These are phyloP conservation scores for Xylariaceae sp. DNA, from an alignment of 2,329 filamentous ascomycete genomes.

Conservation along the genomic window DNA sequence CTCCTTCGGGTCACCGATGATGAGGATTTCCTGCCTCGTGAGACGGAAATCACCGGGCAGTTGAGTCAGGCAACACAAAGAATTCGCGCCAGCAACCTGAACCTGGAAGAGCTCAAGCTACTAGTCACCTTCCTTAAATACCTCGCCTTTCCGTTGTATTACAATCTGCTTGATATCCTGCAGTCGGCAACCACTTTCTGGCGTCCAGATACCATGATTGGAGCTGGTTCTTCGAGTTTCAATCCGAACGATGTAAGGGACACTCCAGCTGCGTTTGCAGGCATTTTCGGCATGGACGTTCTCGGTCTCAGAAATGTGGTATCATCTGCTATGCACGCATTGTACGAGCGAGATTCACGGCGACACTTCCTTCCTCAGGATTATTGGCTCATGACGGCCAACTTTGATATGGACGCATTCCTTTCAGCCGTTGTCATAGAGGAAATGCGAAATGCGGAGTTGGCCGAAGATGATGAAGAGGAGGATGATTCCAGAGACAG, in stretches of 20 bases:
- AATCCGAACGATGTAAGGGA: slow-evolving; percentile 11
- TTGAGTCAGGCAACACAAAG: slow-evolving; percentile 40
- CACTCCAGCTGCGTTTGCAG: slow-evolving; percentile 30
- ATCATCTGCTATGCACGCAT: slow-evolving; percentile 74
- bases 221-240: slow-evolving; percentile 14
- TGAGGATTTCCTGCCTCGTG: slow-evolving; percentile 80
- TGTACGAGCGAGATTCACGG: slow-evolving; percentile 90
- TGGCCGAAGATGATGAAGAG: slow-evolving; percentile 55
- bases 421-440: slow-evolving; percentile 81
- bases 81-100: slow-evolving; percentile 61
- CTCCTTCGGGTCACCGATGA: slow-evolving; percentile 90
- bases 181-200: slow-evolving; percentile 24
- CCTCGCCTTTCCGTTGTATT: slow-evolving; percentile 82
- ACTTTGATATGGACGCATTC: slow-evolving; percentile 85
- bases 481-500: slow-evolving; percentile 24
- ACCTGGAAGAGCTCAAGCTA: slow-evolving; percentile 63
- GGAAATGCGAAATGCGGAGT: slow-evolving; percentile 70
- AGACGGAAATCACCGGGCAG: slow-evolving; percentile 36
- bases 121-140: slow-evolving; percentile 86
- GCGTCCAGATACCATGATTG: slow-evolving; percentile 22
- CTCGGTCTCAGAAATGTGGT: slow-evolving; percentile 74
- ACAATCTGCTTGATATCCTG: slow-evolving; percentile 63
- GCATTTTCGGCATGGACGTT: slow-evolving; percentile 65
- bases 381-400: slow-evolving; percentile 89
- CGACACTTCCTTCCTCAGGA: slow-evolving; percentile 74